These are phyloP conservation scores for Lojkania enalia DNA, from an alignment of 2,329 filamentous ascomycete species.

Conservation along the genomic window DNA sequence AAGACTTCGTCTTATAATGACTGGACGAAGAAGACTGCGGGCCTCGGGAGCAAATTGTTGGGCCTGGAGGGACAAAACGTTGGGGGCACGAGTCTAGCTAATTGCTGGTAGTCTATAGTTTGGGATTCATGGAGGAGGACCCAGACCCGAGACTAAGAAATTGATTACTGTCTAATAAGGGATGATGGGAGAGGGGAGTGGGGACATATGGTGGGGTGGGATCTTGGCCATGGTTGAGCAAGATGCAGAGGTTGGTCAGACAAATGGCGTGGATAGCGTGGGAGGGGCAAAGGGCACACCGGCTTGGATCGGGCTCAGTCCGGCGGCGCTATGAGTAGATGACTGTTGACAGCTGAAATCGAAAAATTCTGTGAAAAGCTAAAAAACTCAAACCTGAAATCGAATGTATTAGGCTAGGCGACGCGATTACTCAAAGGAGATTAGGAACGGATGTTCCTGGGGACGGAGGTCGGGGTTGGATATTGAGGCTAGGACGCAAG, in stretches of 20 bases:
- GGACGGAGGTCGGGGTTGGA: not conserved
- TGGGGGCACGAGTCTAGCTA: too few species aligned
- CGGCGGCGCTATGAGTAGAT: not conserved
- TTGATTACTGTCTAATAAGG: too few species aligned
- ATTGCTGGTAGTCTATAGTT: too few species aligned
- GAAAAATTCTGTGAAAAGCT: not conserved
- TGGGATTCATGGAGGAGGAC: too few species aligned
- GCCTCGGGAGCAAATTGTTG: too few species aligned
- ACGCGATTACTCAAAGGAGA: not conserved
- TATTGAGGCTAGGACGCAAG: constrained; percentile 2
- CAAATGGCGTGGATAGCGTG: constrained; percentile 10
- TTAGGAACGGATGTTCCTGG: not conserved
- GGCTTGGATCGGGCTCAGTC: constrained; percentile 10
- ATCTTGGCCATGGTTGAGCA: constrained; percentile 10
- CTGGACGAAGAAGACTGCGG: too few species aligned
- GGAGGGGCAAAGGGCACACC: not conserved
- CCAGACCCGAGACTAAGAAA: too few species aligned
- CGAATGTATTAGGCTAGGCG: not conserved
- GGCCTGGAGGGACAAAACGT: too few species aligned
- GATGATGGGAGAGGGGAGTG: too few species aligned
- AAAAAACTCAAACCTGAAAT: too few species aligned
- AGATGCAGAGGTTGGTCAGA: constrained; percentile 10
- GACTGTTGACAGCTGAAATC: not conserved
- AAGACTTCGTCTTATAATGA: too few species aligned
- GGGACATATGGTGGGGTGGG: constrained; percentile 3